A percentile compares a stretch with the other conserved stretches of the same genome.
phyloP scores from a whole-genome alignment of 2,329 filamentous ascomycete genomes.

The Sclerotinia glacialis region DNA sequence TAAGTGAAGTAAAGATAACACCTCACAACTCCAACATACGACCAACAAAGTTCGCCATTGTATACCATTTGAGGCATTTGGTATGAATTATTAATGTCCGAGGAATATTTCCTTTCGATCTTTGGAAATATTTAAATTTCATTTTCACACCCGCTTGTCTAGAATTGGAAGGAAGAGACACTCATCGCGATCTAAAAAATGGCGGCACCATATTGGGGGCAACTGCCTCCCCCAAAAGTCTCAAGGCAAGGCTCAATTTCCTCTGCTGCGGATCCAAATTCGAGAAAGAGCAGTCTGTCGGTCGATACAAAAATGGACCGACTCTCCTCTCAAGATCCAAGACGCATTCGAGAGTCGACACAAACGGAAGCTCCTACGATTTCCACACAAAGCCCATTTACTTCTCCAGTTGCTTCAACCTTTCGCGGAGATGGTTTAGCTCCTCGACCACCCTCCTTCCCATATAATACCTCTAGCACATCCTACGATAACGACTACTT shows the following conservation, averaged over 20 bases:
- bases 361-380: constrained; percentile 59
- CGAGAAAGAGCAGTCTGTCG: constrained; percentile 29
- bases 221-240: constrained; percentile 51
- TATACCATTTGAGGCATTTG: background rate
- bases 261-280: constrained; percentile 36
- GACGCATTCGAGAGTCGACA: constrained; percentile 44
- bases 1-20: constrained; percentile 27
- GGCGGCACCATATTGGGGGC: constrained; percentile 52
- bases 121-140: background rate
- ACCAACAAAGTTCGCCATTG: background rate
- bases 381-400: constrained; percentile 57
- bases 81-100: background rate
- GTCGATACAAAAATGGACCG: constrained; percentile 33
- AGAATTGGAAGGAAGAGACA: background rate
- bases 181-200: constrained; percentile 14
- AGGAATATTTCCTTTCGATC: background rate
- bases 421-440: constrained; percentile 53
- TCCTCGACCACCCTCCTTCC: constrained; percentile 58
- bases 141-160: constrained; percentile 13
- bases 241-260: constrained; percentile 40
- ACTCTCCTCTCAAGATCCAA: constrained; percentile 43
- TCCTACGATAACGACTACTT: constrained; percentile 43
- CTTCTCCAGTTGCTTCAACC: constrained; percentile 52
- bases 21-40: constrained; percentile 8
- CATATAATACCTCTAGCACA: constrained; percentile 43